Evolutionary conservation across 2,329 filamentous ascomycete species (phyloP).

Genomic region (Coniella lustricola): DNA sequence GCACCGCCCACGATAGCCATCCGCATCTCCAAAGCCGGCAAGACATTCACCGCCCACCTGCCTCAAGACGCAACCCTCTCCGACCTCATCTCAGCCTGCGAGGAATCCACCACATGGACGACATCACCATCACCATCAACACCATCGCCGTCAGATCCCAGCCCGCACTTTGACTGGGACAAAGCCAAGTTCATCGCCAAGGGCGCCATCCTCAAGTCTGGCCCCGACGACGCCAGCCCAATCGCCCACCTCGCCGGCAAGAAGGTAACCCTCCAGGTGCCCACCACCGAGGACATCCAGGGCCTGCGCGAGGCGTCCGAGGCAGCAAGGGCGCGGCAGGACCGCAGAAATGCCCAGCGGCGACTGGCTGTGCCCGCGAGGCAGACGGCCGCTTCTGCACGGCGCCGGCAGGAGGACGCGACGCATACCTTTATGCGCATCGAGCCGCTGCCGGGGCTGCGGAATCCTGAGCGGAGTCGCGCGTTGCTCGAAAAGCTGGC

Average conservation of each 20-base stretch:
- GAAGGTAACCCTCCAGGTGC: slow-evolving; percentile 26
- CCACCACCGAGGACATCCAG: slow-evolving; percentile 20
- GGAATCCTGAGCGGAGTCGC: slow-evolving; percentile 63
- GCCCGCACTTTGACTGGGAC: slow-evolving; percentile 18
- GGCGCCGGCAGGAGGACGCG: slow-evolving; percentile 42
- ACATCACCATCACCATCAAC: neutral
- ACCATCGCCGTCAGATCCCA: neutral
- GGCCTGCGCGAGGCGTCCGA: slow-evolving; percentile 19
- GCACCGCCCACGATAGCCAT: slow-evolving; percentile 12
- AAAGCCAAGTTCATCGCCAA: slow-evolving; percentile 22
- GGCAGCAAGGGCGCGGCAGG: slow-evolving; percentile 13
- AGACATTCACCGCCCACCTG: slow-evolving; percentile 17
- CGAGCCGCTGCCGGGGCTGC: slow-evolving; percentile 68
- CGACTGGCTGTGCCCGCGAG: slow-evolving; percentile 11
- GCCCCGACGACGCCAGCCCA: slow-evolving; percentile 19
- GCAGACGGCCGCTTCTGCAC: slow-evolving; percentile 20
- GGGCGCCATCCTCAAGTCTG: slow-evolving; percentile 21
- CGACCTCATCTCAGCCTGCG: slow-evolving; percentile 21
- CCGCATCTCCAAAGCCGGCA: slow-evolving; percentile 18
- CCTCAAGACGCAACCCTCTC: slow-evolving; percentile 18
- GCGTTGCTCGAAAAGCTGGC: slow-evolving; percentile 68
- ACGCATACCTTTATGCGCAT: slow-evolving; percentile 78
- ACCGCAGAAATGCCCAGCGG: slow-evolving; percentile 3
- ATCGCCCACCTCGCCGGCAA: slow-evolving; percentile 20
- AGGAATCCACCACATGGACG: slow-evolving; percentile 11